A percentile compares a stretch with the other conserved stretches of the same genome.
Conservation (phyloP, 1,284 basidiomycete species). For the Xerocomus cyaneibrunnescens region DNA sequence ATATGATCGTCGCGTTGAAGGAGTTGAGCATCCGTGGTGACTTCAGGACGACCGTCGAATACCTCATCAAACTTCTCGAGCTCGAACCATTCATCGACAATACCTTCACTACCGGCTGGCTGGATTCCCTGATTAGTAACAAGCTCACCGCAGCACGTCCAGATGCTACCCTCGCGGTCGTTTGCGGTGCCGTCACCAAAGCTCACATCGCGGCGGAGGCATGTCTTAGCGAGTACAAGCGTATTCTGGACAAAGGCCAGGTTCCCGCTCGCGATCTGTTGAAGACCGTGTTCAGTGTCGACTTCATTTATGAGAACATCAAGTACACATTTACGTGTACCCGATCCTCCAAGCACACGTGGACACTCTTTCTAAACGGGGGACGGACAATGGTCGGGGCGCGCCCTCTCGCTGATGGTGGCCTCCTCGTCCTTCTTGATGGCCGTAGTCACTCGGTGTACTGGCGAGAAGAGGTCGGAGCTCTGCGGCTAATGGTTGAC, state of each 20-base stretch:
- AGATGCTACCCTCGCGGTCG: conserved; percentile 88
- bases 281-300: conserved; percentile 96
- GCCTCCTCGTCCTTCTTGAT: conserved; percentile 88
- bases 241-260: conserved; percentile 96
- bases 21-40: conserved; percentile 98
- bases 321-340: conserved; percentile 97
- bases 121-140: conserved; percentile 95
- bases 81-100: conserved; percentile 97
- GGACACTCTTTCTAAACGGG: conserved; percentile 97
- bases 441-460: conserved; percentile 98
- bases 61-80: conserved; percentile 96
- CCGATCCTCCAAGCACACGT: conserved; percentile 83
- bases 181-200: conserved; percentile 97
- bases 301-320: conserved; percentile 97
- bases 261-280: conserved; percentile 93
- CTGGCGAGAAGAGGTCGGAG: conserved; percentile 98
- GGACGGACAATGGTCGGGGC: conserved; percentile 88
- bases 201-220: conserved; percentile 89
- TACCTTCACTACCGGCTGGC: conserved; percentile 98
- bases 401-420: conserved; percentile 92
- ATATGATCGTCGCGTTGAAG: conserved; percentile 99
- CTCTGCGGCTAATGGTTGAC: conserved; percentile 91
- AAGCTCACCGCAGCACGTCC: conserved; percentile 97
- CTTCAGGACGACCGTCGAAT: conserved; percentile 98
- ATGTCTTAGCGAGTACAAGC: conserved; percentile 92